These are phyloP conservation scores for Peniophora sp. DNA, from an alignment of 1,284 basidiomycete species.

Conservation along the genomic window DNA sequence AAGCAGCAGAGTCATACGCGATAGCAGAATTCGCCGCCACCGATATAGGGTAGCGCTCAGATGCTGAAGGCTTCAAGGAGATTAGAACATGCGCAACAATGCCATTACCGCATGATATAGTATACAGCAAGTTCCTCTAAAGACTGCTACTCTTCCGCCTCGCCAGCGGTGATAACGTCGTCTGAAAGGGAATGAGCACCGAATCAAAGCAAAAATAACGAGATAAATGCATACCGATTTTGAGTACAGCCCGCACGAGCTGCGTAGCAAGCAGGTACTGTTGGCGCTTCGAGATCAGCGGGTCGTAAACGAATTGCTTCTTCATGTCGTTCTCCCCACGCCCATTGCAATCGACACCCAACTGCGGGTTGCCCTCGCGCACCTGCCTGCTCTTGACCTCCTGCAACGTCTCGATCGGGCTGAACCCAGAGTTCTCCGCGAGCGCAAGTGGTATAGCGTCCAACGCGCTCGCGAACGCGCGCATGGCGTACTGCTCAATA, in stretches of 20 bases:
- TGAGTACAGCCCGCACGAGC: slow-evolving; percentile 67
- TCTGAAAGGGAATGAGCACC: slow-evolving; percentile 29
- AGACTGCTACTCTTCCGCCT: slow-evolving; percentile 44
- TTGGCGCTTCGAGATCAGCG: slow-evolving; percentile 94
- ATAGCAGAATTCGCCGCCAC: no score
- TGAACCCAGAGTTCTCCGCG: slow-evolving; percentile 95
- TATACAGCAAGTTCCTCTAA: neutral
- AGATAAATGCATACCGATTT: slow-evolving; percentile 47
- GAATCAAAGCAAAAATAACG: slow-evolving; percentile 3
- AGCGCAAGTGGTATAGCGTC: slow-evolving; percentile 92
- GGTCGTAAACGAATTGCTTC: slow-evolving; percentile 95
- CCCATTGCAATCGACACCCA: slow-evolving; percentile 93
- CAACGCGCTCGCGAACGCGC: slow-evolving; percentile 91
- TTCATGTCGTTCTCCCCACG: slow-evolving; percentile 94
- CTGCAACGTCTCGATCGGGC: slow-evolving; percentile 93
- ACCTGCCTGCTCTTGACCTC: slow-evolving; percentile 94
- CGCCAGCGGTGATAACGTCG: slow-evolving; percentile 58
- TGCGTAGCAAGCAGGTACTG: slow-evolving; percentile 98
- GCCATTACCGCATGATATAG: neutral
- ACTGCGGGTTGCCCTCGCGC: slow-evolving; percentile 74
- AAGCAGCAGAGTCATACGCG: no score
- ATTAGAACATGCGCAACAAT: no score
- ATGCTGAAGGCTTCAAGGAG: no score
- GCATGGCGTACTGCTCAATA: slow-evolving; percentile 99
- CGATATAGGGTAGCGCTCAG: no score